Conservation (phyloP, 495 filamentous ascomycete genomes). For the Paragyromitra xinjiangensis region DNA sequence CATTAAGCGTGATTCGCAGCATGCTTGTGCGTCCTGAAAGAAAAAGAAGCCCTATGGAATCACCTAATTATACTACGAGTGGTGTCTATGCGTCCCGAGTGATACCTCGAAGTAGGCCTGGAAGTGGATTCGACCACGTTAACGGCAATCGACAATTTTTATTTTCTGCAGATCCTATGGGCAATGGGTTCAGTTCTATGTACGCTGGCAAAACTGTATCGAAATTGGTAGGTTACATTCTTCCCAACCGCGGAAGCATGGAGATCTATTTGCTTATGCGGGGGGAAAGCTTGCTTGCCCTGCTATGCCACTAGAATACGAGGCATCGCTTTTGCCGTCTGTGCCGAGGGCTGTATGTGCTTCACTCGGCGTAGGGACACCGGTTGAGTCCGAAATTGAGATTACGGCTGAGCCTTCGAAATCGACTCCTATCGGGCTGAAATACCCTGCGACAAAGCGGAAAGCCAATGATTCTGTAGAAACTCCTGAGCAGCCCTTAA, state of each 20-base stretch:
- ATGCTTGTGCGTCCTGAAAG: slow-evolving; percentile 23
- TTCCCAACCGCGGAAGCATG: neutral
- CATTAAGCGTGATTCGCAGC: slow-evolving; percentile 36
- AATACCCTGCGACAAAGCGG: neutral
- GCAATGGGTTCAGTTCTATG: neutral
- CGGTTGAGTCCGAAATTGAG: neutral
- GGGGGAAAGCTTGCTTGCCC: slow-evolving; percentile 2
- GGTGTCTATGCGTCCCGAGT: neutral
- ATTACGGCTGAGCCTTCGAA: slow-evolving; percentile 4
- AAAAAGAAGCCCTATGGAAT: neutral
- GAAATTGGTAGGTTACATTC: slow-evolving; percentile 18
- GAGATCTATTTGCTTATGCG: neutral
- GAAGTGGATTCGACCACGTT: slow-evolving; percentile 32
- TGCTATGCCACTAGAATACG: neutral
- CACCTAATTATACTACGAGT: neutral
- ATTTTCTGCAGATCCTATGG: neutral
- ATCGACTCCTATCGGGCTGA: neutral
- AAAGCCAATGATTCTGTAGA: slow-evolving; percentile 6
- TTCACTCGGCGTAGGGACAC: neutral
- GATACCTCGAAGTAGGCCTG: slow-evolving; percentile 14
- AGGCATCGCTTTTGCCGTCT: slow-evolving; percentile 14
- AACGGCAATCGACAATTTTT: neutral
- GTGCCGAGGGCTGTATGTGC: slow-evolving; percentile 13
- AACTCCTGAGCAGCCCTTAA: neutral
- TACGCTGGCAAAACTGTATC: neutral